Evolutionary conservation across 164 flowering plant species (phyloP).

Genomic region (Hamamelis virginiana): DNA sequence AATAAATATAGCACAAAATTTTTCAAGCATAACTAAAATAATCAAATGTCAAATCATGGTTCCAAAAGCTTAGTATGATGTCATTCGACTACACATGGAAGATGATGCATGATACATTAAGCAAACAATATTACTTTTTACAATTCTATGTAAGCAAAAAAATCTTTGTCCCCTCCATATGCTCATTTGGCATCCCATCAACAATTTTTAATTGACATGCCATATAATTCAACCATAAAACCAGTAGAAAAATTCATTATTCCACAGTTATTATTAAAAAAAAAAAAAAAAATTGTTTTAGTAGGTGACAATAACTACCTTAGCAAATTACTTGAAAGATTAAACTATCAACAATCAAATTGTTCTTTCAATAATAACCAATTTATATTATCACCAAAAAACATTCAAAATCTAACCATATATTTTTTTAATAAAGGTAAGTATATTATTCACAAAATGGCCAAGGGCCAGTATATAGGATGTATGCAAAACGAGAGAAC

Average conservation of each 20-base stretch:
- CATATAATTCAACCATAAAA: neutral
- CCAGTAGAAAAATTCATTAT: neutral
- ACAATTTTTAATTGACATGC: neutral
- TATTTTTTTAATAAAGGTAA: too few species aligned
- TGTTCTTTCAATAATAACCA: neutral
- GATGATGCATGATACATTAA: slow-evolving; percentile 1
- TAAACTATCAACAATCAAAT: neutral
- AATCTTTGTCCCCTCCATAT: neutral
- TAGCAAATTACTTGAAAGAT: neutral
- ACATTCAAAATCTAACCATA: neutral
- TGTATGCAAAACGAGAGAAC: too few species aligned
- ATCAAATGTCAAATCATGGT: neutral
- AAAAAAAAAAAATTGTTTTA: neutral
- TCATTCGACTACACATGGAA: neutral
- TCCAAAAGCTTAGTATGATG: neutral
- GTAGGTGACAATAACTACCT: neutral
- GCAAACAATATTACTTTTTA: neutral
- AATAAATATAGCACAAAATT: neutral
- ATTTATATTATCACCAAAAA: neutral
- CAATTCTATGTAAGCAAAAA: neutral
- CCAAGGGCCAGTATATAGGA: too few species aligned
- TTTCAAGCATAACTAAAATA: neutral
- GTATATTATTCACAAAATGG: too few species aligned
- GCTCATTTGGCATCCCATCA: neutral
- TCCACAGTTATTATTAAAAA: neutral